A percentile compares a stretch with the other conserved stretches of the same genome.
phyloP scores from a whole-genome alignment of 345 rosid genomes.

The Firmiana major region DNA sequence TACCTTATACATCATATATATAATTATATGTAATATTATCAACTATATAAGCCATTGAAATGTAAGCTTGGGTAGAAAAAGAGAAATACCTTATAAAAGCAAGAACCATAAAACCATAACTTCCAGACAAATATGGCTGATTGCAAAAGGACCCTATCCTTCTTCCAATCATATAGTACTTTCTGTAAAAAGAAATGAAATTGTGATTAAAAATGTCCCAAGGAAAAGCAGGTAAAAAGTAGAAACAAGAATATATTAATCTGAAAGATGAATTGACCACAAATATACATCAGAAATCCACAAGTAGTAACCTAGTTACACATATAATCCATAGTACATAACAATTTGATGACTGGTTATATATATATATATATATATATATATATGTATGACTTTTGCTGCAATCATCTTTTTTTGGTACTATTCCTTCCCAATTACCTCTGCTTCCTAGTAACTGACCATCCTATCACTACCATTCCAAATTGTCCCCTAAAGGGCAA shows the following conservation, averaged over 20 bases:
- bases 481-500: slow-evolving; percentile 11
- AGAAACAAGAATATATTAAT: neutral
- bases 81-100: slow-evolving; percentile 2
- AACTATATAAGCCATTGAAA: slow-evolving; percentile 1
- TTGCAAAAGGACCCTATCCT: neutral
- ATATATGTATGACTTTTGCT: neutral
- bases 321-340: neutral
- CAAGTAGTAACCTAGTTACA: slow-evolving; percentile 1
- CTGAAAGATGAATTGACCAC: neutral
- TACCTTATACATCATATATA: slow-evolving; percentile 10
- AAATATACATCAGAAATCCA: neutral
- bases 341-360: neutral
- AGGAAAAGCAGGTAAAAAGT: neutral
- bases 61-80: neutral
- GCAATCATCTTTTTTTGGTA: neutral
- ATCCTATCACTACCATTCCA: slow-evolving; percentile 4
- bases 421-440: neutral
- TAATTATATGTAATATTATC: neutral
- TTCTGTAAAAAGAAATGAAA: neutral
- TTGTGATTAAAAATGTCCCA: neutral
- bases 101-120: slow-evolving; percentile 4
- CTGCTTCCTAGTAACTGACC: slow-evolving; percentile 14
- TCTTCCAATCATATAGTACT: neutral
- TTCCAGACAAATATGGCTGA: neutral
- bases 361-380: neutral